Percentiles rank a stretch among this genome's conserved stretches.
These are phyloP conservation scores for Lepiota subincarnata DNA, from an alignment of 768 basidiomycete species.

Conservation along the genomic window DNA sequence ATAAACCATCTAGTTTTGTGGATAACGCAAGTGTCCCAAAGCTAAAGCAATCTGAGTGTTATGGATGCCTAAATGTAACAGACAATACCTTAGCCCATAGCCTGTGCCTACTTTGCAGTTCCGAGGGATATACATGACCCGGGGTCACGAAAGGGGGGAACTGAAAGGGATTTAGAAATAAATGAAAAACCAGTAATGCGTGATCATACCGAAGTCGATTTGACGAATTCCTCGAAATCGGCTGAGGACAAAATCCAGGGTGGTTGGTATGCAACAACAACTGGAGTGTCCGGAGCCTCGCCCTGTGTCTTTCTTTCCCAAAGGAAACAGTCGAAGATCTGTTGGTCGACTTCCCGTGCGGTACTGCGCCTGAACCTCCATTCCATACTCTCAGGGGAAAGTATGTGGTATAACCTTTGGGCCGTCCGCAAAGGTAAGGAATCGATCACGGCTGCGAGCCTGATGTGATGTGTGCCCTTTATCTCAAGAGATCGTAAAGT, in stretches of 20 bases:
- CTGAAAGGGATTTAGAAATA: slow-evolving; percentile 21
- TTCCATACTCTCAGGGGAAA: slow-evolving; percentile 35
- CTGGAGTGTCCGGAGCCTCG: slow-evolving; percentile 26
- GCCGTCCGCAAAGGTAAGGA: slow-evolving; percentile 49
- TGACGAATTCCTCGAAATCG: slow-evolving; percentile 50
- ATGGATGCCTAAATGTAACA: neutral
- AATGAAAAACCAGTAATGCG: neutral
- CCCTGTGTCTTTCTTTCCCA: slow-evolving; percentile 28
- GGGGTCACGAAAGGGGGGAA: slow-evolving; percentile 35
- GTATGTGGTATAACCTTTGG: slow-evolving; percentile 41
- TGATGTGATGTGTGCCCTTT: neutral
- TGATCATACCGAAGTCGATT: slow-evolving; percentile 35
- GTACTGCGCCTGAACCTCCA: slow-evolving; percentile 39
- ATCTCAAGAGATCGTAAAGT: too few species aligned
- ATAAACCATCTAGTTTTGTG: slow-evolving; percentile 51
- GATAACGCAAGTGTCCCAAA: slow-evolving; percentile 55
- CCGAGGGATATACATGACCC: slow-evolving; percentile 30
- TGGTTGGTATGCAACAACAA: slow-evolving; percentile 56
- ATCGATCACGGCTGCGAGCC: slow-evolving; percentile 9
- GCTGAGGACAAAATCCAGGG: slow-evolving; percentile 54
- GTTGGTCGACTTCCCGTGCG: slow-evolving; percentile 19
- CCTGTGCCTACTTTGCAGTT: slow-evolving; percentile 41
- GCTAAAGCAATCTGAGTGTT: slow-evolving; percentile 21
- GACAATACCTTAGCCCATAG: slow-evolving; percentile 54
- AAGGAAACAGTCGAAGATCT: slow-evolving; percentile 40